Percentiles rank a stretch among this genome's conserved stretches.
phyloP scores from a whole-genome alignment of 1,284 basidiomycete genomes.

The Laetiporus sulphureus region DNA sequence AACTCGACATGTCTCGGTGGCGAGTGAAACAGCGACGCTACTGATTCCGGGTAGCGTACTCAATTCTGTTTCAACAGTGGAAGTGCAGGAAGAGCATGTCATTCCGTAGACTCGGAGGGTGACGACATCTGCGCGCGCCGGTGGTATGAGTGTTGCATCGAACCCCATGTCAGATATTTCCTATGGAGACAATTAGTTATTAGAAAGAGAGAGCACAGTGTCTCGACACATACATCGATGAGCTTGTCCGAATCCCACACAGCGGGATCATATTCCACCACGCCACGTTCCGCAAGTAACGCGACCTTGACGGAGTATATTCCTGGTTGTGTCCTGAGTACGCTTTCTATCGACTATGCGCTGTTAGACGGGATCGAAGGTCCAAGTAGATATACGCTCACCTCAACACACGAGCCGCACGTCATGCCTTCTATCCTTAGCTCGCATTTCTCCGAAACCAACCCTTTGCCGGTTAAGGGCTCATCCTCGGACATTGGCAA shows the following conservation, averaged over 20 bases:
- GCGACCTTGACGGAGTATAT: slow-evolving; percentile 90
- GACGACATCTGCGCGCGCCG: slow-evolving; percentile 55
- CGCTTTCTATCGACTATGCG: slow-evolving; percentile 83
- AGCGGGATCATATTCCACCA: slow-evolving; percentile 81
- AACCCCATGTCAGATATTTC: slow-evolving; percentile 93
- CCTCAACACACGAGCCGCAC: slow-evolving; percentile 87
- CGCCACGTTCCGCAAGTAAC: slow-evolving; percentile 87
- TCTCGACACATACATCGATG: slow-evolving; percentile 48
- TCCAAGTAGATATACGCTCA: slow-evolving; percentile 26
- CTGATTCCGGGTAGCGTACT: slow-evolving; percentile 69
- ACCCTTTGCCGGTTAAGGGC: slow-evolving; percentile 25
- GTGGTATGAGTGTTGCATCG: slow-evolving; percentile 73
- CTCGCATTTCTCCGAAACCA: slow-evolving; percentile 47
- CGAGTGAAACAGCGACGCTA: slow-evolving; percentile 65
- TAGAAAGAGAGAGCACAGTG: not conserved
- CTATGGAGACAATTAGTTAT: slow-evolving; percentile 30
- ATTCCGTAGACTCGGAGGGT: slow-evolving; percentile 85
- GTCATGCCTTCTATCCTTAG: slow-evolving; percentile 89
- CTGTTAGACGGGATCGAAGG: not conserved
- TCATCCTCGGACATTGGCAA: slow-evolving; percentile 28
- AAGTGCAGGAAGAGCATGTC: slow-evolving; percentile 83
- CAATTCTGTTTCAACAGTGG: slow-evolving; percentile 72
- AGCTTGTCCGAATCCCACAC: slow-evolving; percentile 82
- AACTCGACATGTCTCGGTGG: slow-evolving; percentile 69
- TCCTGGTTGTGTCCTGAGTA: slow-evolving; percentile 79